phyloP scores from a whole-genome alignment of 371 early-diverging fungal genomes.

The Coemansia sp. region DNA sequence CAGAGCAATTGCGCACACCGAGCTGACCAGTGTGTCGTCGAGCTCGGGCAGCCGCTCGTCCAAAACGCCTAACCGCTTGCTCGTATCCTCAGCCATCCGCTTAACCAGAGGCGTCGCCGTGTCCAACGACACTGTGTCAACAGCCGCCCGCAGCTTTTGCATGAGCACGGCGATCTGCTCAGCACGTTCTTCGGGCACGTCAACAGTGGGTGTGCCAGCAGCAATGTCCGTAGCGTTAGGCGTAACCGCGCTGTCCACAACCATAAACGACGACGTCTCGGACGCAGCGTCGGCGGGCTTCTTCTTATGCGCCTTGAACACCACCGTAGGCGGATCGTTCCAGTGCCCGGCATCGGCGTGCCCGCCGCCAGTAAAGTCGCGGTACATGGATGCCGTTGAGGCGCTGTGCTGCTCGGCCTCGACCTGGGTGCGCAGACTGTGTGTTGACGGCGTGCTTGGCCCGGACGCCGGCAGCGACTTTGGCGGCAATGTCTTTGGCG shows the following conservation, averaged over 20 bases:
- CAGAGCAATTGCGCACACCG: conserved; percentile 18
- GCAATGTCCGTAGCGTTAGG: background rate
- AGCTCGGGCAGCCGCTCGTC: conserved; percentile 20
- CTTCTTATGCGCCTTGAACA: conserved; percentile 25
- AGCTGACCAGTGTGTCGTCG: conserved; percentile 16
- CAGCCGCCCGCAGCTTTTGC: conserved; percentile 1
- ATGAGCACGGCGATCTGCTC: conserved; percentile 7
- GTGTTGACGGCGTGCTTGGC: conserved; percentile 15
- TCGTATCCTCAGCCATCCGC: conserved; percentile 37
- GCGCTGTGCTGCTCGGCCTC: conserved; percentile 23
- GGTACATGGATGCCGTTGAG: conserved; percentile 29
- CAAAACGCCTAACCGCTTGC: conserved; percentile 29
- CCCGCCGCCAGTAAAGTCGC: conserved; percentile 38
- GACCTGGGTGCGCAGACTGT: conserved; percentile 30
- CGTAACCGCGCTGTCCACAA: conserved; percentile 18
- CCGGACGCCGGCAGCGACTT: conserved; percentile 7
- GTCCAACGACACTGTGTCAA: background rate
- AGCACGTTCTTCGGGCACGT: conserved; percentile 8
- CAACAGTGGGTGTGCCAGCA: conserved; percentile 3
- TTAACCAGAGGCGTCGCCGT: conserved; percentile 11
- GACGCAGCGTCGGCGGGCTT: conserved; percentile 5
- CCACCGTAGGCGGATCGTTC: conserved; percentile 49
- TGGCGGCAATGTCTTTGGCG: background rate
- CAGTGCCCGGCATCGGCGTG: conserved; percentile 49
- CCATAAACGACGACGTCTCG: conserved; percentile 25